Conservation (phyloP, 257 asterid species). For the Henckelia pumila region DNA sequence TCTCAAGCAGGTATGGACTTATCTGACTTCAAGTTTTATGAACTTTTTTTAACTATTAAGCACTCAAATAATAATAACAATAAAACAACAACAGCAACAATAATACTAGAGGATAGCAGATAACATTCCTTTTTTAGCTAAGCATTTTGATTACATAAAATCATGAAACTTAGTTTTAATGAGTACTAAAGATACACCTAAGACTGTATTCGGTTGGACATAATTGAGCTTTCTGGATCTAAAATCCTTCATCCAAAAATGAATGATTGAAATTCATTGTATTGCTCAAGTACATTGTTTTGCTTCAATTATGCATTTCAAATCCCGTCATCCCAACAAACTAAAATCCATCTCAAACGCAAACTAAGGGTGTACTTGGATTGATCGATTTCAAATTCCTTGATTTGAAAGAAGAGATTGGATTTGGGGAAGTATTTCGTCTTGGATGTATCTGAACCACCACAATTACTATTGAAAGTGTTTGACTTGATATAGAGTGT, state of each 20-base stretch:
- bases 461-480: not conserved
- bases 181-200: not conserved
- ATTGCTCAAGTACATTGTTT: no score
- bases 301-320: no score
- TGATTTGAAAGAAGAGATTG: no score
- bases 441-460: not conserved
- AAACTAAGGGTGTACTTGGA: no score
- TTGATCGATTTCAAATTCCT: no score
- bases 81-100: no score
- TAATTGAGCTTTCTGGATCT: not conserved
- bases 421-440: not conserved
- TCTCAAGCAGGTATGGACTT: constrained; percentile 79
- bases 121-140: not conserved
- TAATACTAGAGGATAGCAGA: not conserved
- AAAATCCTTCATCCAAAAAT: not conserved
- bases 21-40: constrained; percentile 11
- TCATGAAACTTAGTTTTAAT: not conserved
- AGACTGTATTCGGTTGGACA: not conserved
- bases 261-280: no score
- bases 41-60: not conserved
- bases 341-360: no score
- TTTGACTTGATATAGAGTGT: not conserved
- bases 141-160: not conserved
- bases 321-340: no score
- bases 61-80: not conserved